phyloP scores from a whole-genome alignment of 192 early-diverging fungal genomes.

The Funneliformis mosseae region DNA sequence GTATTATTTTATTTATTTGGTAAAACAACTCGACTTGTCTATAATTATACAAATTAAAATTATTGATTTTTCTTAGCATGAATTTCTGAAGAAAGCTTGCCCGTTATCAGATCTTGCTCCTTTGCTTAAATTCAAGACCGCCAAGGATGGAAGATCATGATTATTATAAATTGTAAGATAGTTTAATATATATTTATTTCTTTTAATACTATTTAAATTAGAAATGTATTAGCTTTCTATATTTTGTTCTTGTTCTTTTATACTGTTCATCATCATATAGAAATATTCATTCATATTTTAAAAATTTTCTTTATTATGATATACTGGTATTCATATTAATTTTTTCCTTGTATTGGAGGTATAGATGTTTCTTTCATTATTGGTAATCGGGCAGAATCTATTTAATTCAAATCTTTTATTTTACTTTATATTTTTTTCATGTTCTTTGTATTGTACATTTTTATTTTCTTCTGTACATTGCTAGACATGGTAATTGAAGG shows the following conservation, averaged over 20 bases:
- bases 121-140: slow-evolving; percentile 56
- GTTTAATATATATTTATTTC: neutral
- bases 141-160: slow-evolving; percentile 35
- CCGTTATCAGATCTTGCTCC: slow-evolving; percentile 66
- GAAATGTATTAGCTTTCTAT: too few relatives aligned
- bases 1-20: neutral
- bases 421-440: neutral
- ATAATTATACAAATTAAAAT: neutral
- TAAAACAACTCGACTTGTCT: neutral
- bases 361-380: neutral
- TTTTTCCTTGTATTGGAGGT: neutral
- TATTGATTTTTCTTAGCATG: slow-evolving; percentile 56
- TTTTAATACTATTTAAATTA: too few relatives aligned
- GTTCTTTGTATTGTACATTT: neutral
- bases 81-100: slow-evolving; percentile 67
- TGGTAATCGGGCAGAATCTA: neutral
- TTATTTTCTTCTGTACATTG: neutral
- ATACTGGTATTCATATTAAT: neutral
- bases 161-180: neutral
- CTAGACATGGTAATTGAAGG: neutral
- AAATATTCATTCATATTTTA: neutral
- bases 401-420: neutral
- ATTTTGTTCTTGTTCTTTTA: too few relatives aligned
- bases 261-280: neutral
- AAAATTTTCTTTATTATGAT: neutral